Evolutionary conservation across 2,329 filamentous ascomycete genomes (phyloP).

Genomic region (Epichloe typhina): DNA sequence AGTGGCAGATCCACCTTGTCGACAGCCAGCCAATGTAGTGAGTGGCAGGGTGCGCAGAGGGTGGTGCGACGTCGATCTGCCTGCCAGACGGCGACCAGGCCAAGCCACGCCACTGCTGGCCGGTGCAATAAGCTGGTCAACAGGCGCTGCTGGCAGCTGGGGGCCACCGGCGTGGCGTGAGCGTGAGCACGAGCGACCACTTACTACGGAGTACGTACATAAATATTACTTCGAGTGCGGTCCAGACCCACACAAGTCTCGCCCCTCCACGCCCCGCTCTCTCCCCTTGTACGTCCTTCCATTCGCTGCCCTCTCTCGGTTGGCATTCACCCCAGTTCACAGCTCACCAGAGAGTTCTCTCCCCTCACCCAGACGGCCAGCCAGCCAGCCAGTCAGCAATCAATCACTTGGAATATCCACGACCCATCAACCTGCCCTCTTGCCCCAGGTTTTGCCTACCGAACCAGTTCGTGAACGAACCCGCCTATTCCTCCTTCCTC

Average conservation of each 20-base stretch:
- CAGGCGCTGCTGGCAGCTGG: neutral
- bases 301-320: neutral
- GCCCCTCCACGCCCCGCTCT: neutral
- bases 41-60: neutral
- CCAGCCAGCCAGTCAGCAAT: neutral
- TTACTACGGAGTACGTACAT: neutral
- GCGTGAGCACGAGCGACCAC: neutral
- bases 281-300: neutral
- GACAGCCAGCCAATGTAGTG: neutral
- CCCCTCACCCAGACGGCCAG: neutral
- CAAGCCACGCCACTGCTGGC: conserved; percentile 1
- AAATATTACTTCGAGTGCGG: too few species aligned
- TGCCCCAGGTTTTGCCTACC: conserved; percentile 3
- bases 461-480: neutral
- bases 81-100: neutral
- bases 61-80: neutral
- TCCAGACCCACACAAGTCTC: too few species aligned
- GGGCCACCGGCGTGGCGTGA: neutral
- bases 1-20: neutral
- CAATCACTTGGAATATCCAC: neutral
- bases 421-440: neutral
- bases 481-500: neutral
- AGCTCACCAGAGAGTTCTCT: too few species aligned
- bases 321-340: neutral
- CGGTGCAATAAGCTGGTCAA: neutral